Evolutionary conservation across 306 rosid genomes (phyloP).

Genomic region (Benincasa hispida): DNA sequence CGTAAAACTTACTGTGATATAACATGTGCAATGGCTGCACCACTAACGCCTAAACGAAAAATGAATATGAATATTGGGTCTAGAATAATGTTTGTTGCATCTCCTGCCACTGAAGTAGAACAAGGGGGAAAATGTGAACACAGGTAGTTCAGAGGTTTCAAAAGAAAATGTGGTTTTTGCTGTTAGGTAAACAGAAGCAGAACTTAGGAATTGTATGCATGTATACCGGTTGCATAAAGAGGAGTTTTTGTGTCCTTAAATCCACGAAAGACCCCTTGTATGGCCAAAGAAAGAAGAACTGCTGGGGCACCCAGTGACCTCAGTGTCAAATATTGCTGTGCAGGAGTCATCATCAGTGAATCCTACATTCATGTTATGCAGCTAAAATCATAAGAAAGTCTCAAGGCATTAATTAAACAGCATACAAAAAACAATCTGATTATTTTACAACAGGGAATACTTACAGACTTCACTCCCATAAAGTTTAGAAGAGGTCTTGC

Average conservation of each 20-base stretch:
- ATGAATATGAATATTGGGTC: constrained; percentile 72
- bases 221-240: constrained; percentile 72
- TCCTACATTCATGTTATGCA: constrained; percentile 38
- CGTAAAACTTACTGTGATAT: constrained; percentile 71
- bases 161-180: neutral
- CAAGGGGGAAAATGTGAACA: constrained; percentile 11
- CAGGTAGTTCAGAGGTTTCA: neutral
- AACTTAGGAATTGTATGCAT: neutral
- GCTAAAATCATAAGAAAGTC: neutral
- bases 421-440: neutral
- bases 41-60: constrained; percentile 54
- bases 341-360: constrained; percentile 73
- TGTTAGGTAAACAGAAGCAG: neutral
- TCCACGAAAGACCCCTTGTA: constrained; percentile 96
- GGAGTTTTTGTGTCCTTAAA: constrained; percentile 90
- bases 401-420: neutral
- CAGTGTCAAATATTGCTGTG: constrained; percentile 60
- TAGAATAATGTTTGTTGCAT: constrained; percentile 65
- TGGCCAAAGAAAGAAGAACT: constrained; percentile 87
- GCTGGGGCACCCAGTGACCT: constrained; percentile 98
- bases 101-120: constrained; percentile 64
- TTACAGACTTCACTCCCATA: constrained; percentile 77
- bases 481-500: constrained; percentile 78
- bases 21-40: constrained; percentile 96
- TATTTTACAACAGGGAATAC: constrained; percentile 11